phyloP scores from a whole-genome alignment of 2,329 filamentous ascomycete species.

The Fusarium domesticum region DNA sequence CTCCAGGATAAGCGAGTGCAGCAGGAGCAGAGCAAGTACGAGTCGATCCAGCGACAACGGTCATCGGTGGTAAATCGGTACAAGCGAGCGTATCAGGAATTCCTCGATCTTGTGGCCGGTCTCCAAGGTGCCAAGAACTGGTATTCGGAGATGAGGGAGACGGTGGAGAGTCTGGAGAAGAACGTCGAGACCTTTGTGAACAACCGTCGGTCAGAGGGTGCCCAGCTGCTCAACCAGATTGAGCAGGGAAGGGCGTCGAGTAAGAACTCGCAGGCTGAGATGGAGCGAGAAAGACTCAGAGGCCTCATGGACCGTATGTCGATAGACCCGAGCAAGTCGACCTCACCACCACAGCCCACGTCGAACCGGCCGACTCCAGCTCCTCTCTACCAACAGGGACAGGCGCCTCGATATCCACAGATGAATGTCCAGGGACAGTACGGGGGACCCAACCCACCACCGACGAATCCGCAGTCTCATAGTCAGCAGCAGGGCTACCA shows the following conservation, averaged over 20 bases:
- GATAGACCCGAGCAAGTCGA: slow-evolving; percentile 59
- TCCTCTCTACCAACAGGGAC: slow-evolving; percentile 25
- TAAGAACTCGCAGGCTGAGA: slow-evolving; percentile 63
- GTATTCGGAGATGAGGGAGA: slow-evolving; percentile 95
- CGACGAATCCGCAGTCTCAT: slow-evolving; percentile 44
- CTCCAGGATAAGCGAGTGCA: slow-evolving; percentile 92
- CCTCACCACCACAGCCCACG: slow-evolving; percentile 43
- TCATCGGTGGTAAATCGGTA: slow-evolving; percentile 81
- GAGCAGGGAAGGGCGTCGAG: slow-evolving; percentile 70
- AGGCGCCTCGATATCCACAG: slow-evolving; percentile 50
- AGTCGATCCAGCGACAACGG: slow-evolving; percentile 78
- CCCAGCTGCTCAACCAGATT: slow-evolving; percentile 83
- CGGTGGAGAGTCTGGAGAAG: slow-evolving; percentile 85
- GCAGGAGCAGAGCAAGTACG: slow-evolving; percentile 93
- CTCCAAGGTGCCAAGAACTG: slow-evolving; percentile 85
- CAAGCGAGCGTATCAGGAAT: slow-evolving; percentile 87
- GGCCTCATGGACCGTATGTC: slow-evolving; percentile 95
- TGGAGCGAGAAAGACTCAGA: slow-evolving; percentile 82
- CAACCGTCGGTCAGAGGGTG: slow-evolving; percentile 87
- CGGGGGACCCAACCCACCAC: slow-evolving; percentile 47
- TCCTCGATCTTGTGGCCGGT: slow-evolving; percentile 83
- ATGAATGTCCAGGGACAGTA: slow-evolving; percentile 57
- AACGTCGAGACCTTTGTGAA: slow-evolving; percentile 97
- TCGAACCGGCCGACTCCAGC: slow-evolving; percentile 29
- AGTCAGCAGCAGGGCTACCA: slow-evolving; percentile 43